Percentiles rank a stretch among this genome's conserved stretches.
Conservation (phyloP, 2,329 filamentous ascomycete genomes). For the Parastagonospora avenae region DNA sequence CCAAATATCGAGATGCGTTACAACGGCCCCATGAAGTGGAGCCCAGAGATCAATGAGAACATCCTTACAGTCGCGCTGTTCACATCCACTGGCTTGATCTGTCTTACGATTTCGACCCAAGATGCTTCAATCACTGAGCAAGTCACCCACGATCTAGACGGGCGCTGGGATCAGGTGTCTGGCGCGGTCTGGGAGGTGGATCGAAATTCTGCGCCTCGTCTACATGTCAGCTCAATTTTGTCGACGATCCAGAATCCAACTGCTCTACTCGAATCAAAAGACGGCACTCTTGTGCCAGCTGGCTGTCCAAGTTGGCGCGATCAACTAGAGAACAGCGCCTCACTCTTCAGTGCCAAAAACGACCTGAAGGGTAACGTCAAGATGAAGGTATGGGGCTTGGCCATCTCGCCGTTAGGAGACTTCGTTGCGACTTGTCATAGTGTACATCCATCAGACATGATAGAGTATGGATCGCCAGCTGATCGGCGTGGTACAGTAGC, state of each 20-base stretch:
- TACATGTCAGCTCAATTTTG: slow-evolving; percentile 47
- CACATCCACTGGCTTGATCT: slow-evolving; percentile 30
- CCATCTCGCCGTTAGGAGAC: slow-evolving; percentile 53
- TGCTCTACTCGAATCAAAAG: slow-evolving; percentile 33
- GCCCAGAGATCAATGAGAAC: slow-evolving; percentile 16
- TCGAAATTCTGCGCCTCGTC: slow-evolving; percentile 13
- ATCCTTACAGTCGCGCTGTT: slow-evolving; percentile 40
- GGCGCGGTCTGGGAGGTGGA: slow-evolving; percentile 41
- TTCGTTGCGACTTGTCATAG: slow-evolving; percentile 57
- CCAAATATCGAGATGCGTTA: slow-evolving; percentile 25
- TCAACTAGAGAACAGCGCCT: slow-evolving; percentile 44
- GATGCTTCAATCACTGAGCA: slow-evolving; percentile 29
- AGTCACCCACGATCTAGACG: slow-evolving; percentile 43
- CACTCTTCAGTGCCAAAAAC: slow-evolving; percentile 55
- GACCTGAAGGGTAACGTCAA: slow-evolving; percentile 56
- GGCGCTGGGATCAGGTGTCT: slow-evolving; percentile 50
- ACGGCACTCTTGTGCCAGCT: slow-evolving; percentile 10
- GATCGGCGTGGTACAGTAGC: slow-evolving; percentile 51
- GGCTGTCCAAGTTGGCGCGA: slow-evolving; percentile 46
- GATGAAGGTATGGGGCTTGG: slow-evolving; percentile 61
- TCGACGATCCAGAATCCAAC: slow-evolving; percentile 42
- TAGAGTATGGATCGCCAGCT: slow-evolving; percentile 60
- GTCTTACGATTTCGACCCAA: slow-evolving; percentile 26
- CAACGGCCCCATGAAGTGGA: slow-evolving; percentile 39
- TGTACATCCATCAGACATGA: slow-evolving; percentile 61